phyloP scores from a whole-genome alignment of 2,329 filamentous ascomycete species.

The Exophiala alcalophila region DNA sequence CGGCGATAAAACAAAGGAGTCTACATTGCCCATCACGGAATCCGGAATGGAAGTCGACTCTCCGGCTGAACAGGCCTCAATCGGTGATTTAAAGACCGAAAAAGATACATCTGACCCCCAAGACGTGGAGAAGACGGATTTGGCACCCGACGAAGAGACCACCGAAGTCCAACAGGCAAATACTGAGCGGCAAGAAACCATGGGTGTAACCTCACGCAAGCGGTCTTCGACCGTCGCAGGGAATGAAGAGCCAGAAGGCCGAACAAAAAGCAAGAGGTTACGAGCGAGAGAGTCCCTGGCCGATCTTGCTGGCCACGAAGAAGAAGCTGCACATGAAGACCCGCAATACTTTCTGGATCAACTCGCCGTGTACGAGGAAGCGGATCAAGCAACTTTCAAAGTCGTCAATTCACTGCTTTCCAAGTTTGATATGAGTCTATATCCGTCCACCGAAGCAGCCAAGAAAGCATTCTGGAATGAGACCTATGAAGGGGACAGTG shows the following conservation, averaged over 20 bases:
- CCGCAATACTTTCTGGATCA: constrained; percentile 55
- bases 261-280: constrained; percentile 59
- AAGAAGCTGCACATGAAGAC: constrained; percentile 51
- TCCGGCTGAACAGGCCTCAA: background rate
- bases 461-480: constrained; percentile 33
- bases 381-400: constrained; percentile 58
- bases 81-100: background rate
- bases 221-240: constrained; percentile 60
- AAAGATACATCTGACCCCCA: background rate
- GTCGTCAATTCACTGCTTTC: constrained; percentile 52
- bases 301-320: constrained; percentile 45
- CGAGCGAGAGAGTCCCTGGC: constrained; percentile 57
- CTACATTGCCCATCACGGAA: background rate
- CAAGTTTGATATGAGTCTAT: constrained; percentile 47
- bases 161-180: constrained; percentile 6
- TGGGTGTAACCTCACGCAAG: constrained; percentile 46
- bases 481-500: background rate
- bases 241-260: constrained; percentile 55
- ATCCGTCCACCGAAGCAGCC: constrained; percentile 33
- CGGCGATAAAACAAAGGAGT: background rate
- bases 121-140: constrained; percentile 1
- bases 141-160: constrained; percentile 5
- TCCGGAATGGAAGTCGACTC: constrained; percentile 1
- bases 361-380: constrained; percentile 51
- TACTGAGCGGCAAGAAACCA: constrained; percentile 33